Evolutionary conservation across 2,329 filamentous ascomycete genomes (phyloP), one percentile per base, ranked within the genome.

Genomic region (Fusarium foetens): DNA sequence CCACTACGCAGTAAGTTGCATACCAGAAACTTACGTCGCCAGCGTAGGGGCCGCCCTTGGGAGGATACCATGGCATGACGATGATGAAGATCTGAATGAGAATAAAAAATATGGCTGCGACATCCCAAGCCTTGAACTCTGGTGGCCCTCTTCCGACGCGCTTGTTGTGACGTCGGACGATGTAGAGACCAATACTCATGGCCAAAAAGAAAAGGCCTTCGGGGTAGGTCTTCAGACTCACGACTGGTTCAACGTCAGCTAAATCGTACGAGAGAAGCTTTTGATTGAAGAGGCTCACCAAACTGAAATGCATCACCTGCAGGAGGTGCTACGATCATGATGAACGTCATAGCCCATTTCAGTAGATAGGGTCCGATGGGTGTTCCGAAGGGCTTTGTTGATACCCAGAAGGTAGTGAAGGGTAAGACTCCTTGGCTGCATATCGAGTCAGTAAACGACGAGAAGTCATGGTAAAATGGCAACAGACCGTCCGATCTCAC

Each of bases 21-120:
- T 94, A 94, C 88, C 90, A 94, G 79, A 94, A 94, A 58, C 87
- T 91, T 3, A 93, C 91, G 58, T 91, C 88, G 0, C 91, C 91
- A 0, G 86, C 88, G 46, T 87, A 86, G 0, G 83, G 82, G 0
- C 91, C 91, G 1, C 83, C 85, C 2, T 84, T 83, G 0, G 92
- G 92, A 2, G 91, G 92, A 67, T 90, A 91, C 92, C 91, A 94
- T 0, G 92, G 91, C 85, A 92, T 92, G 19, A 90, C 85, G 8
- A 93, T 80, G 46, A 92, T 81, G 71, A 90, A 93, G 0, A 90
- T 60, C 52, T 91, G 87, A 1, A 89, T 81, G 2, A 89, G 77
- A 52, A 92, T 86, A 58, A 86, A 89, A 79, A 93, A 92, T 12
- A 86, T 75, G 5, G 93, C 79, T 0, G 86, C 83, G 0, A 86